Percentiles rank a stretch among this genome's conserved stretches.
Conservation (phyloP, 345 rosid genomes). For the Limnanthes douglasii region DNA sequence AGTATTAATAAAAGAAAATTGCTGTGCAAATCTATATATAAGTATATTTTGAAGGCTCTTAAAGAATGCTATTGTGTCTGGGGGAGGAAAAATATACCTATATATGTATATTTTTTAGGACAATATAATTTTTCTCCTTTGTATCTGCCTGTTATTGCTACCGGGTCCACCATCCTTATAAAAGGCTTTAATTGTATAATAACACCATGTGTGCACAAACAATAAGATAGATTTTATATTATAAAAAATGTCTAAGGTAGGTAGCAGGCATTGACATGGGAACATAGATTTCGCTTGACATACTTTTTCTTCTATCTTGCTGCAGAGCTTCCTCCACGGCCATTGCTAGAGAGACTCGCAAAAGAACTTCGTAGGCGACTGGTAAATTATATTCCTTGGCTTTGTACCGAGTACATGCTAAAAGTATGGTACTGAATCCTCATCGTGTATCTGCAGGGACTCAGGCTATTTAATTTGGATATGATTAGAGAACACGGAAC, state of each 20-base stretch:
- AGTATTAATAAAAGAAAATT: background rate
- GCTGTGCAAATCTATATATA: no score
- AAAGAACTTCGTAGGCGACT: slow-evolving; percentile 52
- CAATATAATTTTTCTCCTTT: no score
- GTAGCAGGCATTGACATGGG: background rate
- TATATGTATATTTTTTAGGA: no score
- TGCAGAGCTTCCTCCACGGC: slow-evolving; percentile 77
- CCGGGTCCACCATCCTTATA: no score
- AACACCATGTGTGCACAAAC: background rate
- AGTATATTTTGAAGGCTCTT: no score
- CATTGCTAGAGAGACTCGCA: slow-evolving; percentile 62
- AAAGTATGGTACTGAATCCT: background rate
- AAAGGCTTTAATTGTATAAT: no score
- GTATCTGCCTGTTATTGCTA: no score
- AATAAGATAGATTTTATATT: background rate
- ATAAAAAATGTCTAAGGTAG: background rate
- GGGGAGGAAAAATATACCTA: no score
- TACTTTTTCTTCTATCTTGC: background rate
- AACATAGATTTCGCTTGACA: slow-evolving; percentile 2
- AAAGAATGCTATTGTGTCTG: no score
- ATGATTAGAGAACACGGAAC: slow-evolving; percentile 66
- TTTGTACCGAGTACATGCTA: background rate
- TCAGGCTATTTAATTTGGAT: slow-evolving; percentile 66
- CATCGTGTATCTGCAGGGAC: slow-evolving; percentile 27
- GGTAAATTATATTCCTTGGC: slow-evolving; percentile 17